Conservation (phyloP, 129 eudicot genomes). For the Oenanthe sinensis region DNA sequence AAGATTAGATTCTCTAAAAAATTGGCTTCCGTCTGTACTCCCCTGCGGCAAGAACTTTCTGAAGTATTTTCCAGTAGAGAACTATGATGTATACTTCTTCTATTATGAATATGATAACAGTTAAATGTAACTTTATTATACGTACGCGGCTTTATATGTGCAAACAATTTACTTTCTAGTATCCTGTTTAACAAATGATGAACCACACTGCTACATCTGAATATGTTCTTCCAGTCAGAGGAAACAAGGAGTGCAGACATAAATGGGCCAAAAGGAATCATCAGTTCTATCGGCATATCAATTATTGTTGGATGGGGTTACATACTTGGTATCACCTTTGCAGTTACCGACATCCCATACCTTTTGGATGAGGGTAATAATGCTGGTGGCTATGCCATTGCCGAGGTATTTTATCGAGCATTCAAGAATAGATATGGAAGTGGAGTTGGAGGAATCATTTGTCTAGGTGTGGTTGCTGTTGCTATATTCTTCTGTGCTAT, state of each 20-base stretch:
- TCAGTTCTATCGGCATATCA: slow-evolving; percentile 88
- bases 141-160: not conserved
- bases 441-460: slow-evolving; percentile 79
- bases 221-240: slow-evolving; percentile 55
- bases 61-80: not conserved
- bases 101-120: not conserved
- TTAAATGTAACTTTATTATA: not conserved
- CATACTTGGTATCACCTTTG: slow-evolving; percentile 83
- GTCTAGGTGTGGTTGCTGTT: slow-evolving; percentile 80
- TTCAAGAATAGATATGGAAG: slow-evolving; percentile 76
- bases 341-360: slow-evolving; percentile 67
- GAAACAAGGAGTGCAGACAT: slow-evolving; percentile 91
- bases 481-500: slow-evolving; percentile 95
- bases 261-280: slow-evolving; percentile 94
- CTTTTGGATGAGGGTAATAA: slow-evolving; percentile 56
- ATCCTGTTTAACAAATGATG: not conserved
- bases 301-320: slow-evolving; percentile 93
- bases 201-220: slow-evolving; percentile 1
- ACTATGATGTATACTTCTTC: not conserved
- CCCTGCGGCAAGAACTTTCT: not conserved
- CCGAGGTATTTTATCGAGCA: slow-evolving; percentile 80
- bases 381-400: slow-evolving; percentile 97
- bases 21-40: not conserved
- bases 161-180: not conserved
- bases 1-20: not conserved